phyloP scores from a whole-genome alignment of 148 eudicot species.

The Nyssa sinensis region DNA sequence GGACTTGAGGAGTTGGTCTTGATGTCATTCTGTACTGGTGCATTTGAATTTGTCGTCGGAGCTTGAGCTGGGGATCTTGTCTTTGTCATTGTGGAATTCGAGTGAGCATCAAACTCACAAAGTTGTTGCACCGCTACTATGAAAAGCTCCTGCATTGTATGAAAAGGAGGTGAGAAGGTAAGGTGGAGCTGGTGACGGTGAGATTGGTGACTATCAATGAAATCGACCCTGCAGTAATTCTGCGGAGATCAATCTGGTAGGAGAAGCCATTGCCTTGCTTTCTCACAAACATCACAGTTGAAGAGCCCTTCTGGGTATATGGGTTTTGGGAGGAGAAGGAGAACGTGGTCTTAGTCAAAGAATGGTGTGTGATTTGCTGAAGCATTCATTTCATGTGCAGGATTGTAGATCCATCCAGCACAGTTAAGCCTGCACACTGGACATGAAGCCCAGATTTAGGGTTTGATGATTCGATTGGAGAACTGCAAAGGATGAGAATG shows the following conservation, averaged over 20 bases:
- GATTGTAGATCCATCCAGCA: constrained; percentile 27
- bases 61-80: too few relatives aligned
- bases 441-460: constrained; percentile 20
- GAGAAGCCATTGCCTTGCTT: constrained; percentile 24
- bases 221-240: constrained; percentile 24
- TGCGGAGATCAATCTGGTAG: constrained; percentile 27
- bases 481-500: constrained; percentile 31
- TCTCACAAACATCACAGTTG: constrained; percentile 38
- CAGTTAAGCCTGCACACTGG: constrained; percentile 26
- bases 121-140: constrained; percentile 29
- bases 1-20: background rate
- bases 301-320: constrained; percentile 27
- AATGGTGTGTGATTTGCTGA: constrained; percentile 33
- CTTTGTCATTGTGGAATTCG: constrained; percentile 20
- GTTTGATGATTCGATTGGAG: constrained; percentile 13
- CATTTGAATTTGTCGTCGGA: background rate
- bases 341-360: constrained; percentile 19
- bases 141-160: constrained; percentile 11
- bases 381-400: constrained; percentile 40
- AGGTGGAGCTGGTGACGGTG: constrained; percentile 32
- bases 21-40: background rate
- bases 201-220: constrained; percentile 23
- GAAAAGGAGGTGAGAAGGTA: constrained; percentile 23
- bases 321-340: constrained; percentile 24
- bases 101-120: constrained; percentile 40